Base-by-base conservation (phyloP, 305 asterid species). In the Galium porrigens region DNA sequence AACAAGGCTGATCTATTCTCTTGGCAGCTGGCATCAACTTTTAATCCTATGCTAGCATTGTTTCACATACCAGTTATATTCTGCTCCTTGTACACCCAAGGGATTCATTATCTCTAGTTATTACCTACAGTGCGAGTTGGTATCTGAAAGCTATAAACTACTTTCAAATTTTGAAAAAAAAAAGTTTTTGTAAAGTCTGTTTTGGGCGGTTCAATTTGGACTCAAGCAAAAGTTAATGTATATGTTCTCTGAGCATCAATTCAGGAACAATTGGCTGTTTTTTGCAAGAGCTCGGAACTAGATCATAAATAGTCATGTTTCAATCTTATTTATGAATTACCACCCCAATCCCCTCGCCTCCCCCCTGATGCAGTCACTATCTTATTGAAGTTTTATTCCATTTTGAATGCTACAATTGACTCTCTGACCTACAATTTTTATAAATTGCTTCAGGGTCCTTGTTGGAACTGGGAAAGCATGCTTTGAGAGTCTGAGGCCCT, bases 391-490 rank as follows among this genome's bases (percentile, higher is more conserved):
- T 64, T 7, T 58, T 58, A 14, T 6, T 64, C 29, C 33, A 27
- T 33, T 48, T 48, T 17, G 8, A 27, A n/a, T 30, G 59, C 20
- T 15, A 11, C 14, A 6, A 58, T 33, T 3, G 5, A 34, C 44
- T 57, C 11, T 11, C 69, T 62, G 39, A 46, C 61, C 74, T 73
- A 70, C 70, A 58, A 64, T 8, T 71, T 76, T 68, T 41, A 48
- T 60, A 11, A 69, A 72, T 69, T 66, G 63, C 71, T 42, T 74
- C 83, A 94, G 99, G 87, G 99, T 94, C 70, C 99, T 94, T 73
- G 95, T 94, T 79, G 99, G 99, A 77, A 86, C 89, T 68, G 99
- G 99, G 53, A 82, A 95, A 74, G 99, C 99, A 58, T 94, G 99
- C 85, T 94, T 84, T 66, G 99, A 94, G 84, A 85, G 95, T 66